Evolutionary conservation across 352 stramenopile genomes (phyloP).

Genomic region (Phytophthora pluvialis): DNA sequence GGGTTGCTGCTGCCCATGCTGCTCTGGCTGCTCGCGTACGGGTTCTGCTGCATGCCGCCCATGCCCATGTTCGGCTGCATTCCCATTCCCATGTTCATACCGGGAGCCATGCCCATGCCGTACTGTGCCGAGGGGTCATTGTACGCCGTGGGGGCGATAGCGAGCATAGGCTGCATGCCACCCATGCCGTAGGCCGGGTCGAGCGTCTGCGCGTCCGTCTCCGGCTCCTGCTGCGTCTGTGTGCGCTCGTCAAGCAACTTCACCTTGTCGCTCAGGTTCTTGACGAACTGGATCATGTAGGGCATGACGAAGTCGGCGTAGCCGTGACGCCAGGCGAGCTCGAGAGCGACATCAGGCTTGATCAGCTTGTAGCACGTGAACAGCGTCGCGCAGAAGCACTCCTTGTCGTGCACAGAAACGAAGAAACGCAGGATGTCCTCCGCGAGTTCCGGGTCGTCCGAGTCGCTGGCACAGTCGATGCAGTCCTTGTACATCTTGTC

Average conservation of each 20-base stretch:
- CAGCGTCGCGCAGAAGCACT: slow-evolving; percentile 98
- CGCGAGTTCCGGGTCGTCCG: slow-evolving; percentile 94
- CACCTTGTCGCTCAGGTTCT: slow-evolving; percentile 96
- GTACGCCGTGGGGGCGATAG: slow-evolving; percentile 85
- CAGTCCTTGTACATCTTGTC: slow-evolving; percentile 99
- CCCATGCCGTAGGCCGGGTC: slow-evolving; percentile 82
- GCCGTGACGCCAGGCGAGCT: slow-evolving; percentile 99
- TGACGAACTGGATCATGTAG: slow-evolving; percentile 99
- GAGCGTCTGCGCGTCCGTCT: slow-evolving; percentile 56
- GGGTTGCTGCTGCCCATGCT: slow-evolving; percentile 59
- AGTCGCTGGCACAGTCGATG: slow-evolving; percentile 98
- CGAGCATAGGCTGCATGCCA: slow-evolving; percentile 80
- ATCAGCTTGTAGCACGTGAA: slow-evolving; percentile 99
- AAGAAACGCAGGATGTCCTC: slow-evolving; percentile 99
- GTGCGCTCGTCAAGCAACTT: slow-evolving; percentile 93
- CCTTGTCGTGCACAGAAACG: slow-evolving; percentile 98
- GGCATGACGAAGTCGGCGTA: slow-evolving; percentile 99
- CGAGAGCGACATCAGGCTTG: slow-evolving; percentile 98
- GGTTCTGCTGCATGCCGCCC: slow-evolving; percentile 56
- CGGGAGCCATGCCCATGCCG: slow-evolving; percentile 61
- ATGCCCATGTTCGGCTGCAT: slow-evolving; percentile 63
- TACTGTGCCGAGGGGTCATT: slow-evolving; percentile 76
- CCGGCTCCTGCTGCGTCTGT: slow-evolving; percentile 76
- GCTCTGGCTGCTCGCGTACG: slow-evolving; percentile 58
- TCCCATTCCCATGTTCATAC: slow-evolving; percentile 57